Conservation (phyloP, 2,329 filamentous ascomycete genomes). For the Helotiales sp. region DNA sequence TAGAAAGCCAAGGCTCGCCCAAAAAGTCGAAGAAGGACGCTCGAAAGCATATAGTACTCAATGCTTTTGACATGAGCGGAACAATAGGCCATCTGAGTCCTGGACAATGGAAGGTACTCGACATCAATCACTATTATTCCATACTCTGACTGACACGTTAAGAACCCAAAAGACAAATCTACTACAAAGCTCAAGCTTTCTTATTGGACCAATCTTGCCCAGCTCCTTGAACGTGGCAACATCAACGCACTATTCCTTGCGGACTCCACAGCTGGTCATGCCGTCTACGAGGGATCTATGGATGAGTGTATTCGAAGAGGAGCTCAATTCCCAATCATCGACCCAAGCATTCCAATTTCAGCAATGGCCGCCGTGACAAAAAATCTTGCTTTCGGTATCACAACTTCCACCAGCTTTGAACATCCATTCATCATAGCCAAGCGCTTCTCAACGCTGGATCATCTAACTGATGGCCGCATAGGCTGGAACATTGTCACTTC, state of each 20-base stretch:
- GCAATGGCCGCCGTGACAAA: slow-evolving; percentile 2
- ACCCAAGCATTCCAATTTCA: slow-evolving; percentile 30
- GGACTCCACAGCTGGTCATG: not conserved
- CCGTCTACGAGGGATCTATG: not conserved
- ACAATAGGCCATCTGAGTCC: slow-evolving; percentile 64
- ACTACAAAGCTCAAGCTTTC: not conserved
- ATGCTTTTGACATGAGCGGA: slow-evolving; percentile 63
- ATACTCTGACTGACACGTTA: not conserved
- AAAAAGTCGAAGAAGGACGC: slow-evolving; percentile 2
- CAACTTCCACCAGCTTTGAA: not conserved
- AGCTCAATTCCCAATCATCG: not conserved
- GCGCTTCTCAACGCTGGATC: slow-evolving; percentile 55
- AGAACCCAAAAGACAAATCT: slow-evolving; percentile 5
- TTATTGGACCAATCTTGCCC: slow-evolving; percentile 1
- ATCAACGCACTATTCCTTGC: slow-evolving; percentile 6
- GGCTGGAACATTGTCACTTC: slow-evolving; percentile 55
- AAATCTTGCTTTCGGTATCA: not conserved
- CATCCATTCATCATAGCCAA: not conserved
- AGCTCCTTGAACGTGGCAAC: slow-evolving; percentile 3
- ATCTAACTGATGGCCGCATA: slow-evolving; percentile 59
- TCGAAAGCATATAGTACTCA: slow-evolving; percentile 59
- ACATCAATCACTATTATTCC: not conserved
- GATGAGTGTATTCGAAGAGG: slow-evolving; percentile 2
- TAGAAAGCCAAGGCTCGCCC: not conserved
- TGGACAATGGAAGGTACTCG: slow-evolving; percentile 63